Evolutionary conservation across 73 alveolate species (phyloP).

Genomic region (Stentor coeruleus): DNA sequence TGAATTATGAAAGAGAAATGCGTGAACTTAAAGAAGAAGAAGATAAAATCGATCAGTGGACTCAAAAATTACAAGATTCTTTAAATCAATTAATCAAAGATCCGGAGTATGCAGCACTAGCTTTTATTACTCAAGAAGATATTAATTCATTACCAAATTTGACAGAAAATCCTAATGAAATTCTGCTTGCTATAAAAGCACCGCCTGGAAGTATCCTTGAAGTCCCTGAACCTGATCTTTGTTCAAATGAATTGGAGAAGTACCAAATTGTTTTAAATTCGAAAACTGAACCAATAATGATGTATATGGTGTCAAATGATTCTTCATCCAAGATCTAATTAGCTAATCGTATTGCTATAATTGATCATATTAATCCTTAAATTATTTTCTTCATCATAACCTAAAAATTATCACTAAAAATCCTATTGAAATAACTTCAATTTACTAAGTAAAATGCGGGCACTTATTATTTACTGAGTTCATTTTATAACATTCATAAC

Average conservation of each 20-base stretch:
- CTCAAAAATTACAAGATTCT: neutral
- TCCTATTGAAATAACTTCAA: too few relatives aligned
- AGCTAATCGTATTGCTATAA: too few relatives aligned
- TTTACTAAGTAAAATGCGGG: too few relatives aligned
- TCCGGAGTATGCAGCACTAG: conserved; percentile 29
- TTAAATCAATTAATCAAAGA: neutral
- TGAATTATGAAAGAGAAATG: conserved; percentile 38
- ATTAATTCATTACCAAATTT: conserved; percentile 33
- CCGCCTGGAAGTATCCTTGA: conserved; percentile 54
- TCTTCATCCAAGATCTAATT: too few relatives aligned
- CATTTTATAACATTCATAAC: neutral
- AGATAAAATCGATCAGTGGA: conserved; percentile 15
- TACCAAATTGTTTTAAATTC: neutral
- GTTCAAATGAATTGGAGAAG: conserved; percentile 16
- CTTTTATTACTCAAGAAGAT: conserved; percentile 51
- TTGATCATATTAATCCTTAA: too few relatives aligned
- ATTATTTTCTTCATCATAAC: too few relatives aligned
- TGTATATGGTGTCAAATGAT: neutral
- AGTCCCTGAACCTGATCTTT: conserved; percentile 31
- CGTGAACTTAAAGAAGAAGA: conserved; percentile 13
- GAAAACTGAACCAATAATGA: neutral
- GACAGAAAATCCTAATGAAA: conserved; percentile 26
- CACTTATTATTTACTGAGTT: too few relatives aligned
- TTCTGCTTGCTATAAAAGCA: conserved; percentile 48
- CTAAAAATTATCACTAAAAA: too few relatives aligned